These are phyloP conservation scores for Panaeolus cyanescens DNA, from an alignment of 768 basidiomycete species.

Conservation along the genomic window DNA sequence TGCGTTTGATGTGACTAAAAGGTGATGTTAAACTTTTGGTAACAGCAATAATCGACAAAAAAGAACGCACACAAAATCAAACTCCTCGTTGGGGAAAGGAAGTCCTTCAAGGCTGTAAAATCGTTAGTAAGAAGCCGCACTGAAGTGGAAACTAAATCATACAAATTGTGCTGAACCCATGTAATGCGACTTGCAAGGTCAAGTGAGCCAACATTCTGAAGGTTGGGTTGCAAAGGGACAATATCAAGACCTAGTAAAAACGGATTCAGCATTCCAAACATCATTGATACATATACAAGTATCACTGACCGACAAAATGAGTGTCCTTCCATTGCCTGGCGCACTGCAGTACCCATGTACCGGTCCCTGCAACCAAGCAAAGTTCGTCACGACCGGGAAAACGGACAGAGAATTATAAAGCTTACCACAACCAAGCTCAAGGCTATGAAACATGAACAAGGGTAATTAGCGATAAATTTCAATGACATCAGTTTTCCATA, in stretches of 20 bases:
- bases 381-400: not conserved
- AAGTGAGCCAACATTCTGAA: constrained; percentile 56
- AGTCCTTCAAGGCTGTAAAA: constrained; percentile 59
- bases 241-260: constrained; percentile 58
- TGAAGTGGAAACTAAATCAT: constrained; percentile 22
- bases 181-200: constrained; percentile 62
- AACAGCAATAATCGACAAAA: not conserved
- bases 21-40: constrained; percentile 1
- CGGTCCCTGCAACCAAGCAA: constrained; percentile 49
- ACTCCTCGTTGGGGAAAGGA: constrained; percentile 72
- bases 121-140: not conserved
- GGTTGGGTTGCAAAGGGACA: constrained; percentile 71
- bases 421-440: constrained; percentile 77
- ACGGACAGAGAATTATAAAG: constrained; percentile 7
- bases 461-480: not conserved
- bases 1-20: constrained; percentile 65
- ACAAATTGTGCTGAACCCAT: constrained; percentile 80
- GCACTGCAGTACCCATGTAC: constrained; percentile 70
- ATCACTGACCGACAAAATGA: constrained; percentile 62
- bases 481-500: not conserved
- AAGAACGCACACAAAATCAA: constrained; percentile 70
- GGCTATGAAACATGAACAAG: constrained; percentile 29
- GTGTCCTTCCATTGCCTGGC: constrained; percentile 65
- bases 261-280: not conserved
- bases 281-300: not conserved